Conservation (phyloP, 345 rosid genomes). For the Brassica juncea region DNA sequence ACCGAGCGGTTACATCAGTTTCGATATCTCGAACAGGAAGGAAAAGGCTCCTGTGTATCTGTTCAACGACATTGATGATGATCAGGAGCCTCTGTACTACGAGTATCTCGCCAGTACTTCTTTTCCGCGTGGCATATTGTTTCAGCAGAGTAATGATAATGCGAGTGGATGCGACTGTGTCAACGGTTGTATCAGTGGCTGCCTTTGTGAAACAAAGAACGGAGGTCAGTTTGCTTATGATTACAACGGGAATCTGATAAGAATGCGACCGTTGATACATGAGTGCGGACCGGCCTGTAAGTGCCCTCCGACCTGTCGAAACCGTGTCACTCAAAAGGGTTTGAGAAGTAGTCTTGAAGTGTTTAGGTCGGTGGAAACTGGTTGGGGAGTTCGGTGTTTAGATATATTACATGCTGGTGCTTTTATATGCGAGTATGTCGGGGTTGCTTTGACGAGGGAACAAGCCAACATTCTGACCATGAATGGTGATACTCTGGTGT, state of each 20-base stretch:
- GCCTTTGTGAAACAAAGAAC: constrained; percentile 70
- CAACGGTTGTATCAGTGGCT: constrained; percentile 63
- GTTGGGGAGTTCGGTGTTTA: constrained; percentile 93
- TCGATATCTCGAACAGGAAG: constrained; percentile 65
- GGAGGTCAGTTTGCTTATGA: constrained; percentile 87
- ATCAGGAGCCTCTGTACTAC: constrained; percentile 77
- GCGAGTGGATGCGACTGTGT: constrained; percentile 75
- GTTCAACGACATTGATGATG: constrained; percentile 74
- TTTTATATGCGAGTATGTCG: constrained; percentile 88
- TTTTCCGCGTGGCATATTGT: constrained; percentile 57
- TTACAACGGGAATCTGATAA: constrained; percentile 58
- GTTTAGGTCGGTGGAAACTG: constrained; percentile 84
- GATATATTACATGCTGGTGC: constrained; percentile 87
- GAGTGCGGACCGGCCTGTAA: constrained; percentile 78
- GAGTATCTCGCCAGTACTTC: constrained; percentile 69
- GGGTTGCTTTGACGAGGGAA: constrained; percentile 83
- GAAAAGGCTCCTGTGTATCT: constrained; percentile 70
- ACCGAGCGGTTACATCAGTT: constrained; percentile 70
- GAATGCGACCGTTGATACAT: constrained; percentile 71
- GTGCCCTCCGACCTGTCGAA: constrained; percentile 79
- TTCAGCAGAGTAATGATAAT: constrained; percentile 25
- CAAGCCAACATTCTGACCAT: constrained; percentile 76
- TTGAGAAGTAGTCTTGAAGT: constrained; percentile 70
- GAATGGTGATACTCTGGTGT: constrained; percentile 78
- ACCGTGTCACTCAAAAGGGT: constrained; percentile 79